These are phyloP conservation scores for Penicillium occitanis DNA, from an alignment of 2,329 filamentous ascomycete species.

Conservation along the genomic window DNA sequence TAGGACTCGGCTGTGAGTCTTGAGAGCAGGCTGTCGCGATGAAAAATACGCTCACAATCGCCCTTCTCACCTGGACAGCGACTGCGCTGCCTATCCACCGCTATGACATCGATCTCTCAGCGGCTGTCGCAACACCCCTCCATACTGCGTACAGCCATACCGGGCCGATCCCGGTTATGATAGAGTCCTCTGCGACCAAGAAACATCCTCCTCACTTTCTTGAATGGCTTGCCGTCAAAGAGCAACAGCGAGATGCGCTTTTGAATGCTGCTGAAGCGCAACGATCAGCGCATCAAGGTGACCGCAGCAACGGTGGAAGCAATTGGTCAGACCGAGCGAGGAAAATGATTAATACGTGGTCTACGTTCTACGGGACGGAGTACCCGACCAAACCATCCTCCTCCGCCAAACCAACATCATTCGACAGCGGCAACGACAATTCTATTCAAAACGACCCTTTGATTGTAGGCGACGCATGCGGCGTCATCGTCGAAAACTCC, in stretches of 20 bases:
- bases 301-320: background rate
- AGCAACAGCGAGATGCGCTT: background rate
- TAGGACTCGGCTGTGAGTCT: background rate
- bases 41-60: background rate
- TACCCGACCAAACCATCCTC: background rate
- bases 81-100: constrained; percentile 9
- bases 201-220: constrained; percentile 1
- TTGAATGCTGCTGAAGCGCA: background rate
- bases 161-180: background rate
- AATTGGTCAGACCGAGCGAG: background rate
- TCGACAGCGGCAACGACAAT: constrained; percentile 2
- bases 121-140: background rate
- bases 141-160: background rate
- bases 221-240: background rate
- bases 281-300: background rate
- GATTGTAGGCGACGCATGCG: background rate
- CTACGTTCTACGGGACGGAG: constrained; percentile 13
- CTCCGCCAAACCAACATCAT: background rate
- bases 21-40: background rate
- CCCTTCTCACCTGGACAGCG: constrained; percentile 5
- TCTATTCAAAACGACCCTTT: background rate
- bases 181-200: background rate
- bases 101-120: background rate
- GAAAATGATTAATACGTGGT: constrained; percentile 10
- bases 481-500: background rate